Percentiles rank a stretch among this genome's conserved stretches.
Evolutionary conservation across 1,284 basidiomycete genomes (phyloP).

Genomic region (Sanghuangporus baumii): DNA sequence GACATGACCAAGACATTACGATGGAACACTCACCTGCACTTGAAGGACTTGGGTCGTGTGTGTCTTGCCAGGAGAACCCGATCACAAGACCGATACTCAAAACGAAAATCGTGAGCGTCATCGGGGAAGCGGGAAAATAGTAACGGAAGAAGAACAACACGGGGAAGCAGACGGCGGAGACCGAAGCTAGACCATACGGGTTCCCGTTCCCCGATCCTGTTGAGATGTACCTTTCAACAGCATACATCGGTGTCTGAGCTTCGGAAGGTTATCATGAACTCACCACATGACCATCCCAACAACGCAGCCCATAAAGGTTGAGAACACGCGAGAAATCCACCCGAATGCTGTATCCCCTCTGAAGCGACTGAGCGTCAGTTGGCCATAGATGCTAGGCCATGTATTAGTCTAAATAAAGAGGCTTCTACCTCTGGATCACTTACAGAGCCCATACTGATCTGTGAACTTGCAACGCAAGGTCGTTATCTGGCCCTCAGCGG

Average conservation of each 20-base stretch:
- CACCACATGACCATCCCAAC: conserved; percentile 70
- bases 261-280: conserved; percentile 21
- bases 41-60: conserved; percentile 36
- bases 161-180: conserved; percentile 67
- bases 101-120: conserved; percentile 70
- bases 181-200: conserved; percentile 69
- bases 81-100: conserved; percentile 67
- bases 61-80: conserved; percentile 70
- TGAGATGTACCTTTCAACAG: conserved; percentile 60
- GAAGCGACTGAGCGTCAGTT: conserved; percentile 63
- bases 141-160: conserved; percentile 63
- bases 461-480: conserved; percentile 21
- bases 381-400: conserved; percentile 57
- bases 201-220: conserved; percentile 61
- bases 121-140: conserved; percentile 70
- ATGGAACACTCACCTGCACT: conserved; percentile 39
- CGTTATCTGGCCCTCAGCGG: not conserved
- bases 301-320: conserved; percentile 66
- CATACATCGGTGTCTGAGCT: not conserved
- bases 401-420: conserved; percentile 2
- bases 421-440: conserved; percentile 9
- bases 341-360: conserved; percentile 75
- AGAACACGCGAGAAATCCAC: conserved; percentile 55
- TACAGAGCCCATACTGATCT: conserved; percentile 35
- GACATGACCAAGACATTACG: not conserved